Percentiles rank a stretch among this genome's conserved stretches.
phyloP scores from a whole-genome alignment of 202 grass and related monocot species.

The Panicum hallii region DNA sequence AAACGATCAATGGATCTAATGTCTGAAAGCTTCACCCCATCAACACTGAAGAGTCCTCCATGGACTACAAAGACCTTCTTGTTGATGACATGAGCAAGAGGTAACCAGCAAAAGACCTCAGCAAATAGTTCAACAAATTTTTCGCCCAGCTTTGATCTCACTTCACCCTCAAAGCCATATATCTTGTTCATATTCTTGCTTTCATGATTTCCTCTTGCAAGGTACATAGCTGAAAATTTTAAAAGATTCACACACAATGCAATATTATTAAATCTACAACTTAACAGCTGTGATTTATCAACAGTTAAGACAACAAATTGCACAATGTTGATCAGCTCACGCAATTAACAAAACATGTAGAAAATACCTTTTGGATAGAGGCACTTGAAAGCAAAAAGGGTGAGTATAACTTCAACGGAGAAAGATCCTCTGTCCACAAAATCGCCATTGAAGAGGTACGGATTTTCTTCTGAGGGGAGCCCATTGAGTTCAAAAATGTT shows the following conservation, averaged over 20 bases:
- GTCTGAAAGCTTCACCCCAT: conserved; percentile 94
- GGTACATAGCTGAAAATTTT: conserved; percentile 75
- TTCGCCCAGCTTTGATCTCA: conserved; percentile 85
- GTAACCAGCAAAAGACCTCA: conserved; percentile 91
- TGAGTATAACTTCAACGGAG: conserved; percentile 94
- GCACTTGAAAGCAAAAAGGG: conserved; percentile 93
- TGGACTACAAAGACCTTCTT: conserved; percentile 86
- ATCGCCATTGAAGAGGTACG: conserved; percentile 96
- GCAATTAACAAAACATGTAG: conserved; percentile 55
- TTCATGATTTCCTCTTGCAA: conserved; percentile 96
- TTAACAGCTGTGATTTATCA: background rate
- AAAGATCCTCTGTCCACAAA: conserved; percentile 99
- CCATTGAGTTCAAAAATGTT: conserved; percentile 97
- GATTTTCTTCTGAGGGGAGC: conserved; percentile 95
- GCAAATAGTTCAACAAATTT: conserved; percentile 91
- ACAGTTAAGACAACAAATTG: conserved; percentile 7
- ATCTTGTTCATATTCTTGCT: conserved; percentile 99
- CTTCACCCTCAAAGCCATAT: conserved; percentile 97
- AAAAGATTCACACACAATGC: background rate
- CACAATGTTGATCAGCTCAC: background rate
- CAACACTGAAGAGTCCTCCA: conserved; percentile 96
- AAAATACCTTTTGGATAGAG: conserved; percentile 76
- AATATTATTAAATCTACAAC: conserved; percentile 2
- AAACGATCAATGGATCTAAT: conserved; percentile 93
- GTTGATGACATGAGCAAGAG: conserved; percentile 95